Conservation (phyloP, 257 asterid genomes). For the Cordia subcordata region DNA sequence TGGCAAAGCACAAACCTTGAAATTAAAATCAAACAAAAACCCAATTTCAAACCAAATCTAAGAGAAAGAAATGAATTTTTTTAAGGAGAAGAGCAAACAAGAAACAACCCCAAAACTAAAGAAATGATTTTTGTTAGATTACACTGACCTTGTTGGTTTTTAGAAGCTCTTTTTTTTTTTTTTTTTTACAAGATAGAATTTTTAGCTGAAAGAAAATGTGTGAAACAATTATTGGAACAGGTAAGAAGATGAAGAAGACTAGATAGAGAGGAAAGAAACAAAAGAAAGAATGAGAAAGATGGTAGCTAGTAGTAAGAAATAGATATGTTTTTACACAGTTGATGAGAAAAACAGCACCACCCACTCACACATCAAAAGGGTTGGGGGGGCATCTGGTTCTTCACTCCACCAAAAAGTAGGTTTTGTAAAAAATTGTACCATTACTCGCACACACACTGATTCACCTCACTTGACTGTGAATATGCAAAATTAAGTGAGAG, state of each 20-base stretch:
- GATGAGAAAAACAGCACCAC: conserved; percentile 53
- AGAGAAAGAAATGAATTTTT: background rate
- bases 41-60: background rate
- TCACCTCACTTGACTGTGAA: conserved; percentile 27
- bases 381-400: conserved; percentile 62
- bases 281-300: conserved; percentile 18
- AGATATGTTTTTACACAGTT: conserved; percentile 11
- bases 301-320: conserved; percentile 1
- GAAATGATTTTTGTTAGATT: background rate
- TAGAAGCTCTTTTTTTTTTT: no score
- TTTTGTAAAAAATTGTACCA: conserved; percentile 27
- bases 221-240: no score
- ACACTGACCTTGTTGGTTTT: background rate
- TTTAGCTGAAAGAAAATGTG: background rate
- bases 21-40: conserved; percentile 1
- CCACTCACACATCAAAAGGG: conserved; percentile 77
- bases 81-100: background rate
- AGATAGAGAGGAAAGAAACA: conserved; percentile 2
- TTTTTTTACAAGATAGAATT: conserved; percentile 3
- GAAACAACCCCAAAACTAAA: background rate
- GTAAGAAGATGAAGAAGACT: conserved; percentile 1
- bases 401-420: conserved; percentile 57
- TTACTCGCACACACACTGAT: conserved; percentile 13
- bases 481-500: conserved; percentile 15
- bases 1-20: background rate